Evolutionary conservation across 2,329 filamentous ascomycete genomes (phyloP).

Genomic region (Fusarium globosum): DNA sequence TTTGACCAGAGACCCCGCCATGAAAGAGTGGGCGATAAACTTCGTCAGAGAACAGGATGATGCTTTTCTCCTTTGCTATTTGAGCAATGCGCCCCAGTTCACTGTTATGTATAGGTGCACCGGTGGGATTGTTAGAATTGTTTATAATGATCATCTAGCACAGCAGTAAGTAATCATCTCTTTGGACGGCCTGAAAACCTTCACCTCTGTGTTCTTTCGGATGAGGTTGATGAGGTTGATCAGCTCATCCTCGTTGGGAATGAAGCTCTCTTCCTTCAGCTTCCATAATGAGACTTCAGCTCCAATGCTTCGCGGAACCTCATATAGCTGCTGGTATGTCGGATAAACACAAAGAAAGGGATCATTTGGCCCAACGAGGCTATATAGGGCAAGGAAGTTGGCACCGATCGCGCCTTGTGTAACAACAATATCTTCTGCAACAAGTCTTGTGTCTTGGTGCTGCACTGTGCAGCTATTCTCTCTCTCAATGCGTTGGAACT

Average conservation of each 20-base stretch:
- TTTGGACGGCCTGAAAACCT: not conserved
- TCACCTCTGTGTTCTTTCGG: constrained; percentile 75
- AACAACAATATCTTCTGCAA: constrained; percentile 74
- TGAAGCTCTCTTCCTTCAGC: constrained; percentile 72
- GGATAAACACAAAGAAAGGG: constrained; percentile 90
- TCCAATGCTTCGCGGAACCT: constrained; percentile 78
- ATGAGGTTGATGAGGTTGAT: constrained; percentile 72
- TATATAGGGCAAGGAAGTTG: constrained; percentile 84
- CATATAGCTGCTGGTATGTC: constrained; percentile 87
- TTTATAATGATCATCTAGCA: constrained; percentile 63
- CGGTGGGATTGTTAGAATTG: constrained; percentile 87
- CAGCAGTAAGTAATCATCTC: constrained; percentile 13
- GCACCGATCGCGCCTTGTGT: constrained; percentile 84
- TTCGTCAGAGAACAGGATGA: constrained; percentile 80
- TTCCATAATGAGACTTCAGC: constrained; percentile 84
- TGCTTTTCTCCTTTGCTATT: constrained; percentile 70
- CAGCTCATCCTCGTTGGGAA: constrained; percentile 74
- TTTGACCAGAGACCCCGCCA: constrained; percentile 61
- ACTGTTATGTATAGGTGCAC: constrained; percentile 72
- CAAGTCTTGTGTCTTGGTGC: constrained; percentile 60
- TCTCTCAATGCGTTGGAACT: constrained; percentile 72
- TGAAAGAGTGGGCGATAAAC: constrained; percentile 89
- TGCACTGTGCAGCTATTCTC: constrained; percentile 74
- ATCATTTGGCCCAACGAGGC: constrained; percentile 77
- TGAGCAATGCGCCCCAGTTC: constrained; percentile 71